These are phyloP conservation scores for Talaromyces sp. DNA, from an alignment of 2,329 filamentous ascomycete genomes.

Conservation along the genomic window DNA sequence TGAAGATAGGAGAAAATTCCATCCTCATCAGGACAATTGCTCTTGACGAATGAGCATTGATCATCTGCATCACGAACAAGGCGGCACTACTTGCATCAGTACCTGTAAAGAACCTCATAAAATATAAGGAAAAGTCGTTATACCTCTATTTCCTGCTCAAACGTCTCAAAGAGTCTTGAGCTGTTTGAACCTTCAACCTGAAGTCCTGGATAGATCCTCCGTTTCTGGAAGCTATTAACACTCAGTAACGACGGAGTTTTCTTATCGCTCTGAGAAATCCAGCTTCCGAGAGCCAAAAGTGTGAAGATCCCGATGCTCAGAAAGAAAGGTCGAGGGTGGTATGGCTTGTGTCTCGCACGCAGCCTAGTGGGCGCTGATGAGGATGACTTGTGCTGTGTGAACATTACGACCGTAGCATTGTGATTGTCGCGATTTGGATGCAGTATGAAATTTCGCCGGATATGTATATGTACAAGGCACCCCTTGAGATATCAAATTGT, in stretches of 20 bases:
- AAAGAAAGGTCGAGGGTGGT: constrained; percentile 47
- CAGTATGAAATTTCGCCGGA: background rate
- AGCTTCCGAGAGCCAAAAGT: constrained; percentile 31
- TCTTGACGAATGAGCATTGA: constrained; percentile 79
- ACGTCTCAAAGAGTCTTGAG: background rate
- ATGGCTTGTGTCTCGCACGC: constrained; percentile 22
- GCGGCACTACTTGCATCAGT: constrained; percentile 57
- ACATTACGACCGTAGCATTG: constrained; percentile 33
- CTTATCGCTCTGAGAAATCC: constrained; percentile 14
- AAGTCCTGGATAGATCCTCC: background rate
- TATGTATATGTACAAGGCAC: background rate
- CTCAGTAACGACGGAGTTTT: background rate
- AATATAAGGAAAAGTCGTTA: background rate
- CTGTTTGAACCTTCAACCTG: background rate
- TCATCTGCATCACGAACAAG: constrained; percentile 73
- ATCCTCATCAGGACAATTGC: constrained; percentile 81
- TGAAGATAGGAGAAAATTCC: constrained; percentile 84
- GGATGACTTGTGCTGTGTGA: constrained; percentile 23
- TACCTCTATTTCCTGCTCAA: constrained; percentile 15
- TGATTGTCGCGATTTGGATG: background rate
- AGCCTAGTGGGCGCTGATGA: constrained; percentile 23
- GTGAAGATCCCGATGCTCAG: constrained; percentile 40
- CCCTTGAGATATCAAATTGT: too few relatives aligned
- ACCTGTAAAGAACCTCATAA: background rate
- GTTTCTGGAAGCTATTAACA: constrained; percentile 7